Base-by-base conservation (phyloP, 495 filamentous ascomycete species). In the Letharia columbiana region DNA sequence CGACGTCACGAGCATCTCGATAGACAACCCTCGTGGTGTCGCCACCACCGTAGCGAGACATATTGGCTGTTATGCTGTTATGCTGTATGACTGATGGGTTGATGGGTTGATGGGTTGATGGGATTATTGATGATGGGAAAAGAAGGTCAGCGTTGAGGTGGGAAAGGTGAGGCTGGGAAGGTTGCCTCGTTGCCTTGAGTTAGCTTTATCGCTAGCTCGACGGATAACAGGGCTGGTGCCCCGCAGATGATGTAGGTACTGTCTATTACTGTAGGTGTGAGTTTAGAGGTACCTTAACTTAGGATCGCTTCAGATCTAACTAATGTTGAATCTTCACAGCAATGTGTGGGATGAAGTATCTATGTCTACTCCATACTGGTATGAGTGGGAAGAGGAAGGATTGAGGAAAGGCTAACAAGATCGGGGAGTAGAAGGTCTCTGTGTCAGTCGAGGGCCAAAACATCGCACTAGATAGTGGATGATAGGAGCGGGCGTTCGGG, bases 151-250 rank as follows among this genome's bases (percentile, higher is more conserved):
- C 5, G 0, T 13, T 33, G 50, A 54, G 1, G 57, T 20, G 7
- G 35, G 50, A 61, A 66, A 58, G n/a, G 54, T 17, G 23, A 61
- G 58, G 57, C 33, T 61, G 58, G 59, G 45, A 4, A 49, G 45
- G 15, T 60, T 35, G 31, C 52, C 28, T 37, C 33, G 54, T 57
- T 37, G 54, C 33, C 33, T 37, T 50, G 45, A 41, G 9, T 40
- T 58, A 58, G 64, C 64, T 66, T 66, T 61, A 66, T 66, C 64
- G 59, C 64, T 66, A 61, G 49, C 37, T 40, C 15, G 18, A 28
- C 13, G 40, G 47, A 42, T 17, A 28, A 56, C 23, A 15, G 62
- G 47, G 3, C 23, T 49, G 49, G 47, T 47, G 54, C 64, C 64
- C 42, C 63, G 49, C 63, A 49, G 44, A 18, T 17, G 8, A 39